Evolutionary conservation across 768 basidiomycete species (phyloP), one percentile per base, ranked within the genome.

Genomic region (Amylocystis lapponica): DNA sequence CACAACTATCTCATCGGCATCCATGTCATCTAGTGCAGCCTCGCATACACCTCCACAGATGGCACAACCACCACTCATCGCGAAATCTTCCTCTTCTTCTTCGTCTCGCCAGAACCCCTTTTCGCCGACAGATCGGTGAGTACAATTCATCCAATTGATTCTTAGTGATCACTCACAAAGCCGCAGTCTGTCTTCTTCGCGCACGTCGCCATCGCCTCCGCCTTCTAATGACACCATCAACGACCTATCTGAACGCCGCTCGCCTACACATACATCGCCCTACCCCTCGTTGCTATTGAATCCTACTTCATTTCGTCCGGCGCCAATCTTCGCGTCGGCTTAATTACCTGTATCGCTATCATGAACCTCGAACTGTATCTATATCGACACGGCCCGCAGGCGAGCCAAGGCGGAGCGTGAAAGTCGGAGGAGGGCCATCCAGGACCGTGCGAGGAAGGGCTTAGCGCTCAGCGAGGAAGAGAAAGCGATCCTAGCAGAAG

Each of bases 391-490:
- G 45, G 36, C 55, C 48, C 54, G 7, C 26, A 87, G 86, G 52
- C 83, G 86, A 17, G 84, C 85, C 31, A 81, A 69, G 64, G 81
- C 79, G 11, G 88, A 91, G 63, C 71, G 75, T 55, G 81, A 81
- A 56, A 88, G 85, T 52, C 70, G 71, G 56, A 60, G 76, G 47
- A 79, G 74, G 60, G 86, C 81, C 3, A 78, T 90, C 78, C 68
- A 75, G 57, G 81, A 74, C 45, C 76, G 87, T 30, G 83, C 79
- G 5, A 74, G 73, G 73, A 90, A 84, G 65, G 87, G 87, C 50
- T 79, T 87, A 63, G 60, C 83, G 33, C 52, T 85, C 51, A 79
- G 68, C 20, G 81, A 80, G 43, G 76, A 78, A 41, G 83, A 86
- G 71, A 81, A 79, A 62, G 61, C 61, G 14, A 66, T 78, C 13